phyloP scores from a whole-genome alignment of 352 stramenopile genomes.

The Aphanomyces stellatus region DNA sequence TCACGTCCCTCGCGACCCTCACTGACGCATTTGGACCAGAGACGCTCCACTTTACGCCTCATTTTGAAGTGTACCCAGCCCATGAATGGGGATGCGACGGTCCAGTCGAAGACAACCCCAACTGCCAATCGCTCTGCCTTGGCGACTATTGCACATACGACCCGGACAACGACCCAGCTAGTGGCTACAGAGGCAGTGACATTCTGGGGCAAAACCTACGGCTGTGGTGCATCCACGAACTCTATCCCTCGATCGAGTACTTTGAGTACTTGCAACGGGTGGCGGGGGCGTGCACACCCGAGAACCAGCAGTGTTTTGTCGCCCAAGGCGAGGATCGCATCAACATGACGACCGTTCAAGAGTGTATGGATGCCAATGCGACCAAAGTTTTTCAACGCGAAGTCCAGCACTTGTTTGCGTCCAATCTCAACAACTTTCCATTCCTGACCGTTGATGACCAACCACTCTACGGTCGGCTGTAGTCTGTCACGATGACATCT shows the following conservation, averaged over 20 bases:
- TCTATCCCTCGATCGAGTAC: conserved; percentile 2
- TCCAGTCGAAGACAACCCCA: not conserved
- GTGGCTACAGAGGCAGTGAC: conserved; percentile 27
- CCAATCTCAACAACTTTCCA: conserved; percentile 25
- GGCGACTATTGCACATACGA: conserved; percentile 29
- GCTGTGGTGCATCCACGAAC: conserved; percentile 23
- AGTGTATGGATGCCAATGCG: conserved; percentile 1
- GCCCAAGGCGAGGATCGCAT: conserved; percentile 11
- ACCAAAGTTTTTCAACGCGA: conserved; percentile 21
- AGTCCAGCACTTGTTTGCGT: conserved; percentile 18
- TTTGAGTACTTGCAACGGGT: conserved; percentile 26
- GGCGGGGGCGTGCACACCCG: conserved; percentile 17
- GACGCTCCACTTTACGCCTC: conserved; percentile 22
- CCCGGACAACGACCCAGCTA: conserved; percentile 25
- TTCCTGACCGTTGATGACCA: conserved; percentile 26
- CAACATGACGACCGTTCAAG: not conserved
- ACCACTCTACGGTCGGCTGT: conserved; percentile 20
- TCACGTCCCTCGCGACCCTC: conserved; percentile 13
- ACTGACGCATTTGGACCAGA: conserved; percentile 8
- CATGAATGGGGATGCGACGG: conserved; percentile 22
- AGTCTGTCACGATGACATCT: not conserved
- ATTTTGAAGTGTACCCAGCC: conserved; percentile 23
- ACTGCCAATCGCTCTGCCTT: conserved; percentile 23
- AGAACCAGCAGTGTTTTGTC: conserved; percentile 10
- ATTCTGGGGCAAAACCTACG: conserved; percentile 26